phyloP scores from a whole-genome alignment of 495 filamentous ascomycete genomes.

The Lophium mytilinum region DNA sequence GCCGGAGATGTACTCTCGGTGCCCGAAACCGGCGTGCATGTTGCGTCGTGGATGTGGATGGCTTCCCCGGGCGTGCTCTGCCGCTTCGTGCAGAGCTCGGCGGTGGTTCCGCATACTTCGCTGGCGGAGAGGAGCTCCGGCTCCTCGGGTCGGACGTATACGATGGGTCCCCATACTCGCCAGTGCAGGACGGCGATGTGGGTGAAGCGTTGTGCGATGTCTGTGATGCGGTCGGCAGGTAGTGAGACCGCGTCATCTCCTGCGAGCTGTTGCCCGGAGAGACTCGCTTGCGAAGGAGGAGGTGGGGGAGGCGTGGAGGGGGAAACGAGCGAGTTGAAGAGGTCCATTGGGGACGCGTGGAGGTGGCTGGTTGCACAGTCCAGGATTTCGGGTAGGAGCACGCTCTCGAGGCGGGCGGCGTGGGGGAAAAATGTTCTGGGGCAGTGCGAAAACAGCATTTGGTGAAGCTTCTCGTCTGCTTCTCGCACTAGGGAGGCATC shows the following conservation, averaged over 20 bases:
- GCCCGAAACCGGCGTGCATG: not conserved
- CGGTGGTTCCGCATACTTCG: not conserved
- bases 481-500: slow-evolving; percentile 17
- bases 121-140: not conserved
- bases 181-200: slow-evolving; percentile 79
- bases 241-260: slow-evolving; percentile 3
- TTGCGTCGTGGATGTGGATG: not conserved
- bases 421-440: slow-evolving; percentile 18
- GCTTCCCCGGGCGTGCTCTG: not conserved
- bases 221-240: slow-evolving; percentile 44
- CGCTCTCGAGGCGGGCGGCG: slow-evolving; percentile 13
- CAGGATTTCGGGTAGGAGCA: slow-evolving; percentile 25
- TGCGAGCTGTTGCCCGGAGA: slow-evolving; percentile 25
- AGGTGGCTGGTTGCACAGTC: slow-evolving; percentile 18
- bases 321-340: slow-evolving; percentile 30
- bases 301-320: slow-evolving; percentile 15
- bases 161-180: slow-evolving; percentile 72
- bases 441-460: slow-evolving; percentile 5
- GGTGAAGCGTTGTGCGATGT: slow-evolving; percentile 64
- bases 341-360: slow-evolving; percentile 23
- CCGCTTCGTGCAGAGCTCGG: not conserved
- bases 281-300: slow-evolving; percentile 4
- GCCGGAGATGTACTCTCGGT: not conserved
- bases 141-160: slow-evolving; percentile 37
- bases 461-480: slow-evolving; percentile 18